A percentile compares a stretch with the other conserved stretches of the same genome.
These are phyloP conservation scores for Solanum habrochaites DNA, from an alignment of 257 asterid species.

Conservation along the genomic window DNA sequence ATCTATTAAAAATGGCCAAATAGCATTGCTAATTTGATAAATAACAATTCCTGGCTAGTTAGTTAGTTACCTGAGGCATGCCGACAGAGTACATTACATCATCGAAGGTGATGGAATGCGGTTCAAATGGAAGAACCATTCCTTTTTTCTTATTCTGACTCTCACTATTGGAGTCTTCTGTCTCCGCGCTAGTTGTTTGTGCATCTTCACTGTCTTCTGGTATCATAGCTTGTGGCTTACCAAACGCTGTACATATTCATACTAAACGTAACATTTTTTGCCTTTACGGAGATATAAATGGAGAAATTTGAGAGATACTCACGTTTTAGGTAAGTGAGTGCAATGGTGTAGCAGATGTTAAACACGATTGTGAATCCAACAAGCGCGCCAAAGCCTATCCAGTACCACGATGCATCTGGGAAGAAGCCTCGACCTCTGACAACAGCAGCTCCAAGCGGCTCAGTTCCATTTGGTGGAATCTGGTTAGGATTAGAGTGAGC, in stretches of 20 bases:
- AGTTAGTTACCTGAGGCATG: constrained; percentile 58
- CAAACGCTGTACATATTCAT: constrained; percentile 29
- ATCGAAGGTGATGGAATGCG: constrained; percentile 73
- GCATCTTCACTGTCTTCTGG: constrained; percentile 21
- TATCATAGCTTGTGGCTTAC: constrained; percentile 44
- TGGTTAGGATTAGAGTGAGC: neutral
- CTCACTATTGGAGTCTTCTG: constrained; percentile 15
- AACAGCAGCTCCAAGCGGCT: constrained; percentile 23
- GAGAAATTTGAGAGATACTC: constrained; percentile 6
- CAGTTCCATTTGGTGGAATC: constrained; percentile 21
- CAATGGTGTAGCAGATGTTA: constrained; percentile 22
- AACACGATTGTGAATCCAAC: constrained; percentile 25
- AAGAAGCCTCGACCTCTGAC: constrained; percentile 33
- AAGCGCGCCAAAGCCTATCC: constrained; percentile 49
- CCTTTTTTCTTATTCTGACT: constrained; percentile 30
- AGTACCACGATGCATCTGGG: constrained; percentile 51
- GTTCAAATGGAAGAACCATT: constrained; percentile 90
- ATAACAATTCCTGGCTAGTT: neutral
- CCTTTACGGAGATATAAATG: neutral
- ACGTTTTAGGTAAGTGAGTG: constrained; percentile 40
- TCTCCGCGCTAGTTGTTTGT: neutral
- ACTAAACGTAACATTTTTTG: neutral
- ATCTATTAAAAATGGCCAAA: neutral
- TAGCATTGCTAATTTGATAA: neutral
- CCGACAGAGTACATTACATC: constrained; percentile 62